phyloP scores from a whole-genome alignment of 495 filamentous ascomycete species.

The Penicillium bialowiezense region DNA sequence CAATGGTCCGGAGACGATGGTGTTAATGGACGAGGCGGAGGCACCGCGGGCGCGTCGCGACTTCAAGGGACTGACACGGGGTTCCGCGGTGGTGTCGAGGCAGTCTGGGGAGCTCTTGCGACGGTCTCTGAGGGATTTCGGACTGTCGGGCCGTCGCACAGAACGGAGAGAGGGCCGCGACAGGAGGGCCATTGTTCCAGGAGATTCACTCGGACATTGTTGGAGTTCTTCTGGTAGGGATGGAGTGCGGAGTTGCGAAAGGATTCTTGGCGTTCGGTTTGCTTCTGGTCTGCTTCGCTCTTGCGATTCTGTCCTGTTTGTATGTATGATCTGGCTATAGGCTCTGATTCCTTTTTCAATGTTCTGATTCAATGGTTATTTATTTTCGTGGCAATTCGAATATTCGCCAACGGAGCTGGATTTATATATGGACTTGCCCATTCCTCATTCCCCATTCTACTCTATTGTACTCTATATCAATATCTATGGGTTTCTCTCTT shows the following conservation, averaged over 20 bases:
- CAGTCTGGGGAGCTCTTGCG: constrained; percentile 42
- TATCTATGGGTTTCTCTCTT: too few species aligned
- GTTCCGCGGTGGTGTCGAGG: constrained; percentile 31
- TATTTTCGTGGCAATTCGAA: not conserved
- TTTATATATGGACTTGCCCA: too few species aligned
- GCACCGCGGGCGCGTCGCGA: constrained; percentile 19
- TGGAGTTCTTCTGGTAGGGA: not conserved
- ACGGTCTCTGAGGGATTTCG: constrained; percentile 16
- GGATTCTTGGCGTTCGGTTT: not conserved
- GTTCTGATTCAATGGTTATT: not conserved
- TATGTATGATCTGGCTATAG: too few species aligned
- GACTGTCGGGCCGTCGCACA: constrained; percentile 26
- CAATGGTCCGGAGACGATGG: constrained; percentile 19
- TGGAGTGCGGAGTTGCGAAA: not conserved
- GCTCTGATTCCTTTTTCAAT: not conserved
- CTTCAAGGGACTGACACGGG: constrained; percentile 19
- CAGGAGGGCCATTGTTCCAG: constrained; percentile 36
- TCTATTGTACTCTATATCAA: too few species aligned
- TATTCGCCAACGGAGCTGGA: too few species aligned
- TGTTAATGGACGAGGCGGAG: constrained; percentile 19
- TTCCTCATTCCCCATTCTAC: too few species aligned
- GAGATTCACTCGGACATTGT: constrained; percentile 6
- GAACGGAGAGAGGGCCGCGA: constrained; percentile 38
- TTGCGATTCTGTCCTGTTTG: too few species aligned
- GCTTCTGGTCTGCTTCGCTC: too few species aligned